Conservation (phyloP, 495 filamentous ascomycete species). For the Penicillium daleae region DNA sequence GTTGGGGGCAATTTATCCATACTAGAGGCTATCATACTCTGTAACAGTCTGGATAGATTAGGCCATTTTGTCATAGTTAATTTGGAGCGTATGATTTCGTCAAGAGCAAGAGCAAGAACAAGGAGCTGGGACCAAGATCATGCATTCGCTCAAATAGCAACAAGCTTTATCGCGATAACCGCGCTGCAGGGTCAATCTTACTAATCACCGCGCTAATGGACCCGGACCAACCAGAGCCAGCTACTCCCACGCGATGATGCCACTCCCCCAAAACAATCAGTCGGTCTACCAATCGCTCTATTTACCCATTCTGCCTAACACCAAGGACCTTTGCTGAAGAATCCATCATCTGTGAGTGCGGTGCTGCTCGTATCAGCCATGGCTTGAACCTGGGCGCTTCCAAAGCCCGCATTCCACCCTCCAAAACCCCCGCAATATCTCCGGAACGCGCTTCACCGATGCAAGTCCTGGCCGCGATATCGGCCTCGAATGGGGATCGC, state of each 20-base stretch:
- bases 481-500: constrained; percentile 1
- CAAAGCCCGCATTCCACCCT: not conserved
- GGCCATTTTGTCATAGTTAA: too few relatives aligned
- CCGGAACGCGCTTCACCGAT: constrained; percentile 5
- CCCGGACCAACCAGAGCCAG: constrained; percentile 20
- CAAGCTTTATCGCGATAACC: constrained; percentile 4
- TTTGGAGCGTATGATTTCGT: too few relatives aligned
- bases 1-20: too few relatives aligned
- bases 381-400: not conserved
- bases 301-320: not conserved
- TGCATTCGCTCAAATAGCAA: not conserved
- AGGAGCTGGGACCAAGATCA: too few relatives aligned
- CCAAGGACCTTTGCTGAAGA: not conserved
- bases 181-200: not conserved
- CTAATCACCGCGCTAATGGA: constrained; percentile 21
- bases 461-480: not conserved
- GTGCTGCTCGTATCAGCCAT: not conserved
- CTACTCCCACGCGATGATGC: constrained; percentile 28
- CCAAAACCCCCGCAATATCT: constrained; percentile 6
- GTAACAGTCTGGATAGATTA: too few relatives aligned
- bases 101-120: too few relatives aligned
- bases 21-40: too few relatives aligned
- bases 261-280: constrained; percentile 30
- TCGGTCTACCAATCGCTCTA: not conserved
- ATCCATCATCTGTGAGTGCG: not conserved